A percentile compares a stretch with the other conserved stretches of the same genome.
These are phyloP conservation scores for Acanthamoeba lenticulata DNA, from an alignment of 208 protist genomes.

Conservation along the genomic window DNA sequence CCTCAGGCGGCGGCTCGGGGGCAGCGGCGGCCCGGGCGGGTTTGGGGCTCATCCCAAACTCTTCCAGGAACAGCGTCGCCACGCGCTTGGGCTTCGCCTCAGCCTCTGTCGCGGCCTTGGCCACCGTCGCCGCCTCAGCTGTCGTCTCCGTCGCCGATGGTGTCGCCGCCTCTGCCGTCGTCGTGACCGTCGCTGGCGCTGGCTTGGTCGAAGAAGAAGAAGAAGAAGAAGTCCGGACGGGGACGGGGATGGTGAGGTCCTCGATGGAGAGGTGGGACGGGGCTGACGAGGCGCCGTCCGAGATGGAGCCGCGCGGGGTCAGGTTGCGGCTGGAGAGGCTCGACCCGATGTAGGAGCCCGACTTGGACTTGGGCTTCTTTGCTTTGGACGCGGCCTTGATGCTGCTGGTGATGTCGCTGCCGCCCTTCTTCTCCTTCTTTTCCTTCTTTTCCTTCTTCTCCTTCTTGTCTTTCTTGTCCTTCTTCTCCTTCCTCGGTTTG, in stretches of 20 bases:
- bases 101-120: not conserved
- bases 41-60: not conserved
- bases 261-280: too few relatives aligned
- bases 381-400: not conserved
- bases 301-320: not conserved
- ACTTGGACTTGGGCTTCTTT: not conserved
- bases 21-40: too few relatives aligned
- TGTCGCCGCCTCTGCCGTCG: too few relatives aligned
- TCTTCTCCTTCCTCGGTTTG: not conserved
- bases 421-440: too few relatives aligned
- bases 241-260: too few relatives aligned
- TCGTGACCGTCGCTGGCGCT: too few relatives aligned
- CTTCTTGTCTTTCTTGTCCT: not conserved
- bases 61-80: conserved; percentile 7
- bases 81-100: not conserved
- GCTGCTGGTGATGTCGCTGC: not conserved
- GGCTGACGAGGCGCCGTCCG: not conserved
- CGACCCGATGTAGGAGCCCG: not conserved
- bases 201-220: too few relatives aligned
- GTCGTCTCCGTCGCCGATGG: not conserved
- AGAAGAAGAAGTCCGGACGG: too few relatives aligned
- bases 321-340: not conserved
- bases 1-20: not conserved
- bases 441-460: not conserved
- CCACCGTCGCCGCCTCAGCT: not conserved